Base-by-base conservation (phyloP, 2,329 filamentous ascomycete genomes). In the Mollisia scopiformis region DNA sequence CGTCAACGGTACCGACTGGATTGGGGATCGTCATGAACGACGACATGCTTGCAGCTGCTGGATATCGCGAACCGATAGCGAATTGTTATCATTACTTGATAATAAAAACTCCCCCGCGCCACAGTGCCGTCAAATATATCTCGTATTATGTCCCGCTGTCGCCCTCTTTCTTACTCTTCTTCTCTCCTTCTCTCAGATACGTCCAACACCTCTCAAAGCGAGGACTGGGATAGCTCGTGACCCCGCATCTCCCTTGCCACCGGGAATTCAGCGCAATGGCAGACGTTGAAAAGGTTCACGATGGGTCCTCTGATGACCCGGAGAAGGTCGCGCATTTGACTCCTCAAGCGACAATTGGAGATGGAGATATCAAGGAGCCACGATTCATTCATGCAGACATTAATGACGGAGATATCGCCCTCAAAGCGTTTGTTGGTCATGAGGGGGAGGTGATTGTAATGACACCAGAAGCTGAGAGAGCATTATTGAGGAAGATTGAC, bases 401-500 rank as follows among this genome's bases (percentile, higher is more conserved):
- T 43, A 74, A 75, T 62, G 75, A 80, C 63, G 77, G 76, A 8
- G 79, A 81, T 66, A 76, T 77, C 62, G 79, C 79, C 3, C 70
- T 80, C 49, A 75, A 75, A 57, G 75, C 79, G 5, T 73, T 80
- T 30, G 70, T 59, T 14, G 77, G 73, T 16, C 71, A 79, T 33
- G 71, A 71, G 14, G 76, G 72, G 14, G 75, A 77, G 61, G 63
- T 57, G 3, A 71, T 78, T 50, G 64, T 71, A 25, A 68, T 80
- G 52, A 78, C 73, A 2, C 71, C 75, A 6, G 76, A 78, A 52
- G 74, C 75, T 43, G 75, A 80, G 63, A 76, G 69, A 62, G 74
- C 66, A 43, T 68, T 81, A 37, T 63, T 80, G 59, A 71, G 76
- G 54, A 81, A 82, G 68, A 81, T 81, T 56, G 79, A 82, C 68